Conservation (phyloP, 2,329 filamentous ascomycete genomes). For the Pestalotiopsis fici region DNA sequence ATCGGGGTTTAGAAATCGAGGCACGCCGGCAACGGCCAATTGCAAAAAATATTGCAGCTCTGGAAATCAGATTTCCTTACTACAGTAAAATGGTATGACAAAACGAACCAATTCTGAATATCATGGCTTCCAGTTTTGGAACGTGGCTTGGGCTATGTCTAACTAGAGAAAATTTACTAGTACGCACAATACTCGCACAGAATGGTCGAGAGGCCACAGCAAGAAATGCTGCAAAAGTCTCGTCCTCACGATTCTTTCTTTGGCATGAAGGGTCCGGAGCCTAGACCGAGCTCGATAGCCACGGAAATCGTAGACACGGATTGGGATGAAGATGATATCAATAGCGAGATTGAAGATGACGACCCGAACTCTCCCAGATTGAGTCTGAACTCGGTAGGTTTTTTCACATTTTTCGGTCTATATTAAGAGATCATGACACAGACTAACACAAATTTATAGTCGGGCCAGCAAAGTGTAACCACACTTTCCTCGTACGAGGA, state of each 20-base stretch:
- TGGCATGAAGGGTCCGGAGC: constrained; percentile 52
- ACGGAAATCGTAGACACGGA: constrained; percentile 82
- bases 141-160: neutral
- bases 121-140: neutral
- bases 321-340: constrained; percentile 64
- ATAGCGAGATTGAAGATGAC: constrained; percentile 60
- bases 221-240: constrained; percentile 55
- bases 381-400: constrained; percentile 71
- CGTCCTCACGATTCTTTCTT: constrained; percentile 61
- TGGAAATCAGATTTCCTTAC: constrained; percentile 12
- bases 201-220: constrained; percentile 34
- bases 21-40: constrained; percentile 32
- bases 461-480: constrained; percentile 74
- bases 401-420: neutral
- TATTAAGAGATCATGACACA: neutral
- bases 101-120: neutral
- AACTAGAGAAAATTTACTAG: constrained; percentile 15
- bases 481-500: constrained; percentile 89
- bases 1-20: constrained; percentile 24
- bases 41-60: constrained; percentile 17
- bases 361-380: constrained; percentile 61
- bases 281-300: constrained; percentile 67
- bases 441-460: constrained; percentile 42
- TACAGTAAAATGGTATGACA: constrained; percentile 13
- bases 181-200: constrained; percentile 25